A percentile compares a stretch with the other conserved stretches of the same genome.
These are phyloP conservation scores for Emericellopsis cladophorae DNA, from an alignment of 2,329 filamentous ascomycete species.

Conservation along the genomic window DNA sequence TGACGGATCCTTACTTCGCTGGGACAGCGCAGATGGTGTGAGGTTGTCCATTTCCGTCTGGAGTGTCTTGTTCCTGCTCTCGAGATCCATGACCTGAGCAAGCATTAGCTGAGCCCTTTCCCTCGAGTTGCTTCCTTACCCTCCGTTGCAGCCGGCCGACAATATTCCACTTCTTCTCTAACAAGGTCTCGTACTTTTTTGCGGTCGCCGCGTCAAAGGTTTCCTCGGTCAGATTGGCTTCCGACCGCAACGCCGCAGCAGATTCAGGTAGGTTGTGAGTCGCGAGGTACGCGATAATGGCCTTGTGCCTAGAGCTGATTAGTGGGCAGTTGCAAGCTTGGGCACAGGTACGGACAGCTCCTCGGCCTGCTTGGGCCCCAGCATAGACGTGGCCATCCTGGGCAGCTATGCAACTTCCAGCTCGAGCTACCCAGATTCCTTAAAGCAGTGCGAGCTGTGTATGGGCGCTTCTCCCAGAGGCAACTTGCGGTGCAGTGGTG, in stretches of 20 bases:
- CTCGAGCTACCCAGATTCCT: neutral
- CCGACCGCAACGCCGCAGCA: constrained; percentile 61
- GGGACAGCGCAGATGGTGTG: constrained; percentile 62
- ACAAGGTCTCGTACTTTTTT: constrained; percentile 86
- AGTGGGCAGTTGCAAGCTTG: constrained; percentile 2
- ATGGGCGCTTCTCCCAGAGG: too few relatives aligned
- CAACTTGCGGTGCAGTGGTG: too few relatives aligned
- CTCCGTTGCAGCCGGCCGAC: constrained; percentile 93
- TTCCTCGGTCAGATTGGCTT: constrained; percentile 58
- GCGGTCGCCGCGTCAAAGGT: constrained; percentile 66
- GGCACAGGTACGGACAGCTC: constrained; percentile 59
- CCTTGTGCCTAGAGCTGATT: constrained; percentile 59
- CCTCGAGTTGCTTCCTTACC: constrained; percentile 31
- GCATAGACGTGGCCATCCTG: constrained; percentile 27
- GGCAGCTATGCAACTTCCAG: neutral
- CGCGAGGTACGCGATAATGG: constrained; percentile 78
- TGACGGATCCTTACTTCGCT: constrained; percentile 70
- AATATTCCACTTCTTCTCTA: constrained; percentile 99
- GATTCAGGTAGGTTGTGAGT: constrained; percentile 59
- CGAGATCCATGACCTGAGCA: constrained; percentile 79
- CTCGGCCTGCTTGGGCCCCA: constrained; percentile 62
- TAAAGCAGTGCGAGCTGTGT: neutral
- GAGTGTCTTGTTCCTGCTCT: constrained; percentile 57
- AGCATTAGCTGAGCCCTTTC: neutral
- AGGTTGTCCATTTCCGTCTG: constrained; percentile 78